These are phyloP conservation scores for Triangularia setosa DNA, from an alignment of 2,329 filamentous ascomycete genomes.

Conservation along the genomic window DNA sequence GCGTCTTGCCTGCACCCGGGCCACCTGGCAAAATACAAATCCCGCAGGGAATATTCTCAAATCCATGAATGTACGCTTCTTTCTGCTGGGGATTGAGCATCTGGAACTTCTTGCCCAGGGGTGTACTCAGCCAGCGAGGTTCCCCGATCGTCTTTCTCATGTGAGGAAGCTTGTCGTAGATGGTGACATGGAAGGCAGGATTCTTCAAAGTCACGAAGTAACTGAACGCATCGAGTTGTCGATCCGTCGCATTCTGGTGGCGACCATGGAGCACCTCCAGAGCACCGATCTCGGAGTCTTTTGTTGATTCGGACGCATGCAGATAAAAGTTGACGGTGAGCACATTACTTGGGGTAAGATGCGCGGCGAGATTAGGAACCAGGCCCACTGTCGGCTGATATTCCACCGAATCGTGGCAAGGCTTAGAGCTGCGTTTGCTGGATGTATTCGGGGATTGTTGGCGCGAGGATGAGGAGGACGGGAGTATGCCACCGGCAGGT, in stretches of 20 bases:
- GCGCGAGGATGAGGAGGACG: no score
- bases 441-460: no score
- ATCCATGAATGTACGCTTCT: conserved; percentile 10
- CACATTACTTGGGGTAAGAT: neutral
- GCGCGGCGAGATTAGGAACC: neutral
- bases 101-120: conserved; percentile 8
- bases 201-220: conserved; percentile 11
- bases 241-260: conserved; percentile 3
- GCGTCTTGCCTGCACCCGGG: conserved; percentile 16
- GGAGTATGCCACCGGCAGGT: no score
- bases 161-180: conserved; percentile 9
- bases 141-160: neutral
- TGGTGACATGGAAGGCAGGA: conserved; percentile 7
- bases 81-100: conserved; percentile 8
- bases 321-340: conserved; percentile 11
- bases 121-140: neutral
- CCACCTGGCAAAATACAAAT: conserved; percentile 15
- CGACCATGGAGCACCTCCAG: conserved; percentile 3
- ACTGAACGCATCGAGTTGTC: conserved; percentile 5
- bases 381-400: neutral
- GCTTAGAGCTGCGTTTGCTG: neutral
- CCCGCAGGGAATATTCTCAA: conserved; percentile 6
- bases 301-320: conserved; percentile 11
- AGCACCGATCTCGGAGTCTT: conserved; percentile 12
- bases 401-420: neutral